Evolutionary conservation across 106 monocot genomes (phyloP).

Genomic region (Allium fistulosum): DNA sequence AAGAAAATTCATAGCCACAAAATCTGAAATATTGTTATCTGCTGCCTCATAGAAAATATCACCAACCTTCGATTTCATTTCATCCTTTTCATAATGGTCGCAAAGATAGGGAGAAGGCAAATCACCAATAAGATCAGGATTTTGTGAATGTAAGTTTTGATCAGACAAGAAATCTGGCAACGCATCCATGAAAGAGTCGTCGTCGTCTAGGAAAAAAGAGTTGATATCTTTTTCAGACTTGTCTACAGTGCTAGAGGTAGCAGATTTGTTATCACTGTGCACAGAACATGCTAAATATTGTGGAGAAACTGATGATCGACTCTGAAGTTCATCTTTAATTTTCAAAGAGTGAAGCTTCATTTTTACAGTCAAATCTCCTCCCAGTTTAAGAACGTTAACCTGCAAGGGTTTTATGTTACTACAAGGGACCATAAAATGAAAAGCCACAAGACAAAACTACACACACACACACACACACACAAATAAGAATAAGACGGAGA

Average conservation of each 20-base stretch:
- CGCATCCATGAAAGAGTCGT: slow-evolving; percentile 83
- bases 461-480: too few species aligned
- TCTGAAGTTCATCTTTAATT: slow-evolving; percentile 80
- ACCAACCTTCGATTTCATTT: slow-evolving; percentile 24
- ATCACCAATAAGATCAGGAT: slow-evolving; percentile 18
- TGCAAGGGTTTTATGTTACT: slow-evolving; percentile 4
- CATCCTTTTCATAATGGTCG: slow-evolving; percentile 25
- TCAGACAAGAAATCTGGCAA: slow-evolving; percentile 77
- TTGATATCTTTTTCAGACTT: slow-evolving; percentile 8
- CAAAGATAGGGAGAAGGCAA: slow-evolving; percentile 6
- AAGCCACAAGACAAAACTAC: too few species aligned
- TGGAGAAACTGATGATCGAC: slow-evolving; percentile 21
- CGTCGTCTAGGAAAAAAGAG: slow-evolving; percentile 48
- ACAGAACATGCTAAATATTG: slow-evolving; percentile 73
- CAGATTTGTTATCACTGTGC: slow-evolving; percentile 25
- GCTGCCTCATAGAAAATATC: slow-evolving; percentile 84
- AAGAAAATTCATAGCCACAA: slow-evolving; percentile 71
- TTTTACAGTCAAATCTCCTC: slow-evolving; percentile 57
- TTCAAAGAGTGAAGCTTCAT: slow-evolving; percentile 85
- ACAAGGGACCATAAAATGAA: too few species aligned
- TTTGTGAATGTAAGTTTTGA: slow-evolving; percentile 25
- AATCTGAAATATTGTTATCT: slow-evolving; percentile 59
- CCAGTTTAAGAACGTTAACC: slow-evolving; percentile 63
- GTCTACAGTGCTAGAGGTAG: slow-evolving; percentile 10
- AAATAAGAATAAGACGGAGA: too few species aligned